Base-by-base conservation (phyloP, 164 flowering plant genomes). In the Pachysandra terminalis region DNA sequence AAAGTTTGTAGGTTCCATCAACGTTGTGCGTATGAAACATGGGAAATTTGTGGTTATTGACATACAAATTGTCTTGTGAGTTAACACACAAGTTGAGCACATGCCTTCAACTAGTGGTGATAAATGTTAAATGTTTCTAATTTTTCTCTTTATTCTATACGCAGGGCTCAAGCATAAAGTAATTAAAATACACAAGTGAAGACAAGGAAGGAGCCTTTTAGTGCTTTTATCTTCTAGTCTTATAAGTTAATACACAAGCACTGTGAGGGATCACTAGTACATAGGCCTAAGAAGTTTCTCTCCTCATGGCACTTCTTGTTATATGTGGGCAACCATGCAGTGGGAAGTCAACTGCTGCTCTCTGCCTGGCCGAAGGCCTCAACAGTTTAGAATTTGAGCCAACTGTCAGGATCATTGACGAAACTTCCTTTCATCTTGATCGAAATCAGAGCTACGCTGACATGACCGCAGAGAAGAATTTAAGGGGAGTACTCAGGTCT, bases 251-350 rank as follows among this genome's bases (percentile, higher is more conserved):
- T 45, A n/a, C n/a, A n/a, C n/a, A 45, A 32, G 37, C 37, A 3
- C 37, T 32, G 3, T 32, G 51, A 15, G 17, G 15, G 51, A 5
- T 10, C 6, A 45, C 10, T 45, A 45, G 2, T 3, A 45, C 51
- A 15, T 12, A 10, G 17, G 15, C 4, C 15, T 45, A 45, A 45
- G 51, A 15, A 10, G 51, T 12, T 66, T 24, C 19, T 53, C 28
- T 61, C 14, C 26, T 62, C 69, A 93, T 92, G 99, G 99, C 99
- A 48, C 70, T 95, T 77, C 98, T 95, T 63, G 97, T 95, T 19
- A 87, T 92, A n/a, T 92, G 97, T 71, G 99, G 99, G 54, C 98
- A 95, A 68, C 99, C 99, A 25, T 88, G 98, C 79, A 89, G 98
- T 69, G 98, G 99, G 61, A 95, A 95, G 75, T 92, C 99, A 41